Base-by-base conservation (phyloP, 805 yeast genomes). In the Candida taoyuanica region DNA sequence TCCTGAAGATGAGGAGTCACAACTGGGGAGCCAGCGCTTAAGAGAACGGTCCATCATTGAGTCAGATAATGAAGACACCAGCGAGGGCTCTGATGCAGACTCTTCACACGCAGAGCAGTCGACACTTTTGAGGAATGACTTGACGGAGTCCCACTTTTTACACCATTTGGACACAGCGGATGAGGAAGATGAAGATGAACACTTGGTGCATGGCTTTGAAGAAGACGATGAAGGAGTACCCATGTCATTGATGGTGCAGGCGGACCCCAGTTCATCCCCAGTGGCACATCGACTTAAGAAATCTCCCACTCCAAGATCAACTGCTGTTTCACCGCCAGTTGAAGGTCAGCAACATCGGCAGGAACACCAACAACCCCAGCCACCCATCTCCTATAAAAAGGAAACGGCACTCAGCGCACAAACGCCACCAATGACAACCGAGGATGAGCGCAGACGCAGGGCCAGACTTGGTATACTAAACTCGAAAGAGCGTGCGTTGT, bases 401-500 rank as follows among this genome's bases (percentile, higher is more conserved):
- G n/a, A n/a, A n/a, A n/a, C n/a, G n/a, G n/a, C n/a, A n/a, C n/a
- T n/a, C n/a, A n/a, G n/a, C n/a, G n/a, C n/a, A n/a, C n/a, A n/a
- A n/a, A n/a, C 27, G 21, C 39, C 17, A 23, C 5, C 33, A 31
- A 13, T 31, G n/a, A 29, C 40, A 2, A 13, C 33, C 1, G 53
- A 49, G 14, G 54, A 49, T 9, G 59, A 57, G 18, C 37, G 55
- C 6, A 33, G 34, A 8, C 43, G 59, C 33, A 47, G 59, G 25
- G 56, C 57, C 6, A 48, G 39, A 17, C 37, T 71, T 7, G 71
- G 73, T 7, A 65, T 71, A 1, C 53, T 78, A 19, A 74, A 78
- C 35, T 76, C 85, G 1, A 67, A 68, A 42, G 96, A 89, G 55
- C 66, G 87, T 34, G 95, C 98, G 0, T 65, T 85, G 14, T 93